These are phyloP conservation scores for Cryptococcus sp. DNA, from an alignment of 1,284 basidiomycete species.

Conservation along the genomic window DNA sequence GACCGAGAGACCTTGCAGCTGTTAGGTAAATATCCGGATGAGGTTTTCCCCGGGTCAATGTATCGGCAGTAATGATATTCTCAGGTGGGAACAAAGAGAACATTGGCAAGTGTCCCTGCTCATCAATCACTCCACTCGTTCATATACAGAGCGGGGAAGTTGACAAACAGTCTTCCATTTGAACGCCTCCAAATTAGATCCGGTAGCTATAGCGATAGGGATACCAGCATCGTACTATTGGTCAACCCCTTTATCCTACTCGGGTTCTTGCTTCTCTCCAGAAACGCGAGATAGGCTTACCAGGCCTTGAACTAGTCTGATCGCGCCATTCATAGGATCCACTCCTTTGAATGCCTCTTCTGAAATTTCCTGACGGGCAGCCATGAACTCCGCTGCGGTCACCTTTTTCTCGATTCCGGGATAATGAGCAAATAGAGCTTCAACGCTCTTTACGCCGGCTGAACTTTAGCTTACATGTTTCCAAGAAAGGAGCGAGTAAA, in stretches of 20 bases:
- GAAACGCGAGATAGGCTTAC: not conserved
- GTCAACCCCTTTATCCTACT: no score
- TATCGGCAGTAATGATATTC: conserved; percentile 44
- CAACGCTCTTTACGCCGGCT: conserved; percentile 34
- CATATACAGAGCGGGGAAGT: not conserved
- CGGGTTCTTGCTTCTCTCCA: no score
- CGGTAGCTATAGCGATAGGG: conserved; percentile 48
- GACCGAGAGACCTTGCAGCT: conserved; percentile 44
- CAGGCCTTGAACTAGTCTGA: conserved; percentile 40
- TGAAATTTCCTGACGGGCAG: conserved; percentile 37
- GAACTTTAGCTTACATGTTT: not conserved
- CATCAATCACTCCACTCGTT: not conserved
- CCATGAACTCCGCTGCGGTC: conserved; percentile 42
- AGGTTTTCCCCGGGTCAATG: conserved; percentile 45
- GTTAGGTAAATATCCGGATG: conserved; percentile 48
- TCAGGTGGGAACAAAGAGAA: conserved; percentile 43
- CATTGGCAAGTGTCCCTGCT: conserved; percentile 43
- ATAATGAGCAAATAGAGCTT: conserved; percentile 40
- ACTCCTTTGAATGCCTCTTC: conserved; percentile 43
- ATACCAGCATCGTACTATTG: conserved; percentile 37
- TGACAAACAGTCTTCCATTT: conserved; percentile 38
- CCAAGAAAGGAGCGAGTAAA: not conserved
- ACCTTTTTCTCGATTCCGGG: conserved; percentile 41
- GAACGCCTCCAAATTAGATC: conserved; percentile 35
- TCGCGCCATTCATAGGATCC: conserved; percentile 44